Base-by-base conservation (phyloP, 345 rosid genomes). In the Sisymbrium irio region DNA sequence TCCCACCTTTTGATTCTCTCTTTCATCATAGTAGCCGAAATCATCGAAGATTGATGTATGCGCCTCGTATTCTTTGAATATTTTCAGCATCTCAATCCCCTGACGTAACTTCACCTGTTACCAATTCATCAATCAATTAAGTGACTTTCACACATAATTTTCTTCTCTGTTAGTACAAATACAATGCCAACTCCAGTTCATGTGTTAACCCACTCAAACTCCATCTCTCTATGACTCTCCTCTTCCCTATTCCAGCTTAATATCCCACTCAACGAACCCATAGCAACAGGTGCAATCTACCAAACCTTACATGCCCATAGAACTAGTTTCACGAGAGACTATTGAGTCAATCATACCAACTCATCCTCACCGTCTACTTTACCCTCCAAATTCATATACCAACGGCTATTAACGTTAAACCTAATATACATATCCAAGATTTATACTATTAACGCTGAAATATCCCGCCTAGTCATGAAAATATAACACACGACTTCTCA, bases 1-100 rank as follows among this genome's bases (percentile, higher is more conserved):
- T 9, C 53, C 53, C 45, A 14, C 27, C 53, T 76, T 69, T 37
- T 2, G n/a, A 14, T 76, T 80, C 80, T 89, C 96, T 35, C 85
- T 80, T 39, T 79, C 88, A 57, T 89, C 77, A 27, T 89, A 89
- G 51, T 83, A 87, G 11, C 50, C 66, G 63, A 89, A 89, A 78
- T 89, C 92, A 62, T 89, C 96, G 1, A 89, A 78, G 28, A 89
- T 80, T 20, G 86, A 84, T 62, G 90, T 82, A 2, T 61, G 79
- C 0, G 79, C 78, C 58, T 81, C 87, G 42, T 87, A 81, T 46
- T 84, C 83, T 83, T 86, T 87, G 56, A 84, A 89, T n/a, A 86
- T 87, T 67, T 69, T 83, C 55, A 87, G 81, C 85, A 89, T 87
- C 84, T 89, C 92, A 50, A 77, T 73, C 28, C 96, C 92, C 15